phyloP scores from a whole-genome alignment of 164 flowering plant species.

The Brasenia schreberi region DNA sequence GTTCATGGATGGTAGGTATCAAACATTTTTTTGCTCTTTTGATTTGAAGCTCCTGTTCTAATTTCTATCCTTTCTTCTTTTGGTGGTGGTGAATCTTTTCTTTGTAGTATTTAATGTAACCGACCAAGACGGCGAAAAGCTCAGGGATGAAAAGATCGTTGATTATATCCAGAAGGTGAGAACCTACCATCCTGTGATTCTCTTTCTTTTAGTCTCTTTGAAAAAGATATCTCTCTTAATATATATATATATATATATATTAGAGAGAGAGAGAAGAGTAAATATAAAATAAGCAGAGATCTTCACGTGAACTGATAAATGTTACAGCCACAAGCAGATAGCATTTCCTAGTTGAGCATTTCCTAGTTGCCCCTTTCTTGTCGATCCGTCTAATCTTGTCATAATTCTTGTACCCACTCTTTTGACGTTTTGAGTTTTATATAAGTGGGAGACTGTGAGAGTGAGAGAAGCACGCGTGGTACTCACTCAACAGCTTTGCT shows the following conservation, averaged over 20 bases:
- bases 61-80: background rate
- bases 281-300: background rate
- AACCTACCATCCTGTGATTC: background rate
- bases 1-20: conserved; percentile 89
- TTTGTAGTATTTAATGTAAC: conserved; percentile 54
- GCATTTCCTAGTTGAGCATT: background rate
- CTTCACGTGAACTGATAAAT: background rate
- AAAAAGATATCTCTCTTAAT: too few species aligned
- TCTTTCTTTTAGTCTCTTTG: too few species aligned
- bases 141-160: conserved; percentile 22
- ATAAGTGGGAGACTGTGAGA: too few species aligned
- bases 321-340: too few species aligned
- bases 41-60: background rate
- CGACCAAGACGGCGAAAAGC: conserved; percentile 42
- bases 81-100: background rate
- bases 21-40: background rate
- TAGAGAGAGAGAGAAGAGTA: too few species aligned
- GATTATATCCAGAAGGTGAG: conserved; percentile 24
- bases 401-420: background rate
- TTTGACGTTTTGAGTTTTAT: too few species aligned
- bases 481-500: too few species aligned
- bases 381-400: background rate
- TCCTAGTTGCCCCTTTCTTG: background rate
- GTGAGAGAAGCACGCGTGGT: too few species aligned
- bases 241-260: too few species aligned